phyloP scores from a whole-genome alignment of 345 rosid genomes.

The Crucihimalaya himalaica region DNA sequence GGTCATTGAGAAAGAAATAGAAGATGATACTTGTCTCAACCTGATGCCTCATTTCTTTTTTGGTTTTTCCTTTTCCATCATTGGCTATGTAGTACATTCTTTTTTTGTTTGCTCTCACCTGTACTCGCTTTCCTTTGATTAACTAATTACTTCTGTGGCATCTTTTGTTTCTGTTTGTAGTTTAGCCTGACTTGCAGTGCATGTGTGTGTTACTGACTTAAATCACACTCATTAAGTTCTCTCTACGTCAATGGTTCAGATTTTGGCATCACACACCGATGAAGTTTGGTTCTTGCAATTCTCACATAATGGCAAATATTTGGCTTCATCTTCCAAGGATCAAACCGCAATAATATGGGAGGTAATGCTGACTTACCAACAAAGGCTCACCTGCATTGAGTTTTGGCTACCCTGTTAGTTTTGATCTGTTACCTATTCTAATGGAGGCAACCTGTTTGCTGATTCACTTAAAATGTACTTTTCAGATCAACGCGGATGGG shows the following conservation, averaged over 20 bases:
- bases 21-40: constrained; percentile 25
- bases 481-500: constrained; percentile 53
- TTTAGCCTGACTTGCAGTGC: constrained; percentile 34
- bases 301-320: constrained; percentile 67
- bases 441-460: constrained; percentile 9
- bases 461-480: constrained; percentile 15
- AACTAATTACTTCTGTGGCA: constrained; percentile 23
- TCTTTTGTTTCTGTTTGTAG: constrained; percentile 32
- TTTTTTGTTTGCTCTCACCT: neutral
- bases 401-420: constrained; percentile 7
- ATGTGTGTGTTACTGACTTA: constrained; percentile 36
- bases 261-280: constrained; percentile 62
- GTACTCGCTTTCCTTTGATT: constrained; percentile 3
- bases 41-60: constrained; percentile 14
- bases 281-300: constrained; percentile 83
- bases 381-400: neutral
- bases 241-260: constrained; percentile 52
- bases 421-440: constrained; percentile 4
- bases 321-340: constrained; percentile 75
- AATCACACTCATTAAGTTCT: constrained; percentile 35
- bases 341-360: constrained; percentile 66
- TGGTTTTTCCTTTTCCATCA: constrained; percentile 11
- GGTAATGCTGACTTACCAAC: constrained; percentile 44
- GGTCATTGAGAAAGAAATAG: constrained; percentile 5
- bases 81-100: constrained; percentile 22